phyloP scores from a whole-genome alignment of 106 monocot genomes.

The Dendrobium chrysotoxum region DNA sequence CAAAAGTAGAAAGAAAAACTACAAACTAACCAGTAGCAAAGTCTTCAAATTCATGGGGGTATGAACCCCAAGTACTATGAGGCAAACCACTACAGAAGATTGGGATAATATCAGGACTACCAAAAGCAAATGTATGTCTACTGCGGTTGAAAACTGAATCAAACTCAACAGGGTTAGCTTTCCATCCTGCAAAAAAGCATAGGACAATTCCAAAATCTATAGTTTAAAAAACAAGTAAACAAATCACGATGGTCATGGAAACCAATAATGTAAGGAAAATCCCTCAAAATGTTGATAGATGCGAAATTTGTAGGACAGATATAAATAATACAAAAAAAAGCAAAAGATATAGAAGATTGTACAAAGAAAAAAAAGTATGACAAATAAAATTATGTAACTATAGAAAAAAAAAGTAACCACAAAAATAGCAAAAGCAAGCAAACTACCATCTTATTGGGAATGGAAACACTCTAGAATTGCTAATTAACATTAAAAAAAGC shows the following conservation, averaged over 20 bases:
- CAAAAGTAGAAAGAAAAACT: not conserved
- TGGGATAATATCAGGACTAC: constrained; percentile 93
- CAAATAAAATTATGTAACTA: not conserved
- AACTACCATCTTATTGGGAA: not conserved
- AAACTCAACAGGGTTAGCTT: constrained; percentile 95
- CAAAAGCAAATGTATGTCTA: constrained; percentile 77
- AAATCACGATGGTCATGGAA: not conserved
- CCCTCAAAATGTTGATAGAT: not conserved
- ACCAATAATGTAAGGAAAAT: not conserved
- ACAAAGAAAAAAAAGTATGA: too few relatives aligned
- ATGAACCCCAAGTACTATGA: constrained; percentile 76
- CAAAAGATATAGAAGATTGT: not conserved
- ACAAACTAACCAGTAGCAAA: constrained; percentile 66
- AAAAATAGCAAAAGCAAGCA: not conserved
- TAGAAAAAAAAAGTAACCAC: not conserved
- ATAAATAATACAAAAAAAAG: not conserved
- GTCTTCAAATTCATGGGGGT: constrained; percentile 88
- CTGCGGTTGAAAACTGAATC: constrained; percentile 92
- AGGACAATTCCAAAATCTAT: too few relatives aligned
- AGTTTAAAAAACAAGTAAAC: not conserved
- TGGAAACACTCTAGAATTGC: not conserved
- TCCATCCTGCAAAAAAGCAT: constrained; percentile 61
- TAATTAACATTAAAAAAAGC: too few relatives aligned
- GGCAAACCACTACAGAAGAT: constrained; percentile 69
- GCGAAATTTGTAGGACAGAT: not conserved